Evolutionary conservation across 2,329 filamentous ascomycete species (phyloP).

Genomic region (Talaromyces albobiverticillius): DNA sequence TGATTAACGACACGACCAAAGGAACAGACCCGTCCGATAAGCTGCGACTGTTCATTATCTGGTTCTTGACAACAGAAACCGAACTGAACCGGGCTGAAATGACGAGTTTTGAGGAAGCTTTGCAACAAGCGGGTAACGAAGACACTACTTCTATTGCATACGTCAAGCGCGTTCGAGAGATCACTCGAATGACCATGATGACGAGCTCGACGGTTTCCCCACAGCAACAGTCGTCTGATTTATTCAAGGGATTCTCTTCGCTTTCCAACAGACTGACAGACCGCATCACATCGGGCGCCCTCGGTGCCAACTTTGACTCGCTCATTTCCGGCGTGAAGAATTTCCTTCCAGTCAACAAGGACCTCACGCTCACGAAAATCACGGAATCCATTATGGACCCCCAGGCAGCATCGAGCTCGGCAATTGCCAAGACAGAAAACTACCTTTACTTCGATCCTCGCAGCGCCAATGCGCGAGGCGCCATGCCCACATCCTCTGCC

Average conservation of each 20-base stretch:
- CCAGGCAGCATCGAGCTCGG: slow-evolving; percentile 79
- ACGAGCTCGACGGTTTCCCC: slow-evolving; percentile 72
- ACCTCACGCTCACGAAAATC: slow-evolving; percentile 95
- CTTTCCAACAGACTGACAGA: slow-evolving; percentile 91
- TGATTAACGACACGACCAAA: slow-evolving; percentile 77
- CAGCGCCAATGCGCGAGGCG: slow-evolving; percentile 87
- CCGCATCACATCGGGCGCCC: slow-evolving; percentile 86
- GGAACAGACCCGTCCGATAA: slow-evolving; percentile 85
- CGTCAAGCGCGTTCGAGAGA: slow-evolving; percentile 84
- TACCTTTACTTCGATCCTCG: slow-evolving; percentile 97
- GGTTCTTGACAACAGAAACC: slow-evolving; percentile 91
- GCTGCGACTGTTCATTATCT: slow-evolving; percentile 91
- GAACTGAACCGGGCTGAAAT: slow-evolving; percentile 81
- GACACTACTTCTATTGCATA: slow-evolving; percentile 79
- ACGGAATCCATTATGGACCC: slow-evolving; percentile 98
- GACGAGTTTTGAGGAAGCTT: slow-evolving; percentile 78
- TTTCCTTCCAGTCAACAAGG: slow-evolving; percentile 92
- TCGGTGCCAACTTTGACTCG: slow-evolving; percentile 84
- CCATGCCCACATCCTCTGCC: slow-evolving; percentile 75
- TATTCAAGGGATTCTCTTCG: slow-evolving; percentile 90
- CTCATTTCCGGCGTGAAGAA: slow-evolving; percentile 96
- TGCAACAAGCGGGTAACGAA: slow-evolving; percentile 67
- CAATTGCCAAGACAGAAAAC: slow-evolving; percentile 92
- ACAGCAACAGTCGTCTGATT: slow-evolving; percentile 62
- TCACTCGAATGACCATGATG: slow-evolving; percentile 97